Percentiles rank a stretch among this genome's conserved stretches.
Evolutionary conservation across 495 filamentous ascomycete species (phyloP).

Genomic region (Talaromyces thailandensis): DNA sequence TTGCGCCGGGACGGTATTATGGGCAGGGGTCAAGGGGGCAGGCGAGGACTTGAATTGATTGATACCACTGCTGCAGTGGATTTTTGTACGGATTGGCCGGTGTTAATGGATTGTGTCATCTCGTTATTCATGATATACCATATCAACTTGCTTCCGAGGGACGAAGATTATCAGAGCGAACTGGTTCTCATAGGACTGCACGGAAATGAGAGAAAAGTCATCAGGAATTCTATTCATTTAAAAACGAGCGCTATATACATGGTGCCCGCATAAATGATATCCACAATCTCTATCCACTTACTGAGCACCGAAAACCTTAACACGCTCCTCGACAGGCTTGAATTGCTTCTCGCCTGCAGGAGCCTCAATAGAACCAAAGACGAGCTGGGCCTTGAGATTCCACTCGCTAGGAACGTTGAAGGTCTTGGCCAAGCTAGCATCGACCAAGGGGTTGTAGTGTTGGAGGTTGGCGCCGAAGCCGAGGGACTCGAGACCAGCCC

Average conservation of each 20-base stretch:
- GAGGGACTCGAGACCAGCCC: constrained; percentile 41
- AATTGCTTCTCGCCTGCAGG: constrained; percentile 25
- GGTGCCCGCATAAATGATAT: neutral
- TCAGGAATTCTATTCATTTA: neutral
- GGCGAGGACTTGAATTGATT: neutral
- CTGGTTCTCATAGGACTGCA: neutral
- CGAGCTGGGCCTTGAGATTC: constrained; percentile 40
- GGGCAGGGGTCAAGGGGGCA: constrained; percentile 11
- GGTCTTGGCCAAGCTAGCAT: constrained; percentile 30
- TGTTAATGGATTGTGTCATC: neutral
- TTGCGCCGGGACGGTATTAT: constrained; percentile 18
- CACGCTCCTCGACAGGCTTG: constrained; percentile 27
- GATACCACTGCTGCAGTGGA: neutral
- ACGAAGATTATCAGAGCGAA: neutral
- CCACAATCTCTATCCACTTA: neutral
- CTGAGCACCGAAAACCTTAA: constrained; percentile 24
- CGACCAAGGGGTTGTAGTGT: constrained; percentile 47
- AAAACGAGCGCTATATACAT: neutral
- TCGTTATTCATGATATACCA: neutral
- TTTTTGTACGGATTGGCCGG: neutral
- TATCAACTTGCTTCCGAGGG: neutral
- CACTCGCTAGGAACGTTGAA: constrained; percentile 39
- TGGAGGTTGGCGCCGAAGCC: constrained; percentile 48
- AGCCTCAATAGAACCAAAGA: constrained; percentile 38
- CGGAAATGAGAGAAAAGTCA: neutral